Base-by-base conservation (phyloP, 1,284 basidiomycete genomes). In the Pyrrhoderma lamaoense region DNA sequence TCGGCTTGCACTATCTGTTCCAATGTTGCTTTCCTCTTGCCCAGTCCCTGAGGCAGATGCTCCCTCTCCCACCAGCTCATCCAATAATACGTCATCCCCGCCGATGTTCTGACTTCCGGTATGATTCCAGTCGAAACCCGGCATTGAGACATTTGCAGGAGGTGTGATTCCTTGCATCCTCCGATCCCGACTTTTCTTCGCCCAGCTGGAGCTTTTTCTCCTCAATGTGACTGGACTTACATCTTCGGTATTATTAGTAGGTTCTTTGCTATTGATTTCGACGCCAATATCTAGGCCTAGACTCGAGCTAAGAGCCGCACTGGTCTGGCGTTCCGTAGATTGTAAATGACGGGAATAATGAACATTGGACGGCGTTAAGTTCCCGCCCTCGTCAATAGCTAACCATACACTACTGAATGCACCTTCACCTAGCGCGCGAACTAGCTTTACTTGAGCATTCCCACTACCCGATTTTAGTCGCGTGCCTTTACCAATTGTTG, bases 371-470 rank as follows among this genome's bases (percentile, higher is more conserved):
- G 64, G 58, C 46, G 62, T 62, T 7, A 63, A 58, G 14, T 57
- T 60, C 34, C 60, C 58, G 31, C 74, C 56, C 63, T 68, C 59
- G 56, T 82, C 78, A 39, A 74, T 67, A 1, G 83, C 85, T 0
- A 86, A 75, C 86, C 87, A 90, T 1, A 91, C 88, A 42, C 72
- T 73, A 43, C 82, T 85, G 63, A 90, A 91, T 0, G 86, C 80
- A 35, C 88, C 88, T 49, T 82, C 77, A 3, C 87, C 88, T 3
- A 91, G 71, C 2, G 73, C 69, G 2, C 70, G 70, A 16, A 79
- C 62, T 3, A 90, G 72, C 27, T 14, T 51, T 13, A 51, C 14
- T 21, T 44, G 23, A 21, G 49, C 68, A 11, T 31, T 31, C 5
- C 27, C 27, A 71, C 13, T 71, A 58, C 22, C 61, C 56, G 44